Evolutionary conservation across 441 rosid genomes (phyloP).

Genomic region (Euphorbia celastroides): DNA sequence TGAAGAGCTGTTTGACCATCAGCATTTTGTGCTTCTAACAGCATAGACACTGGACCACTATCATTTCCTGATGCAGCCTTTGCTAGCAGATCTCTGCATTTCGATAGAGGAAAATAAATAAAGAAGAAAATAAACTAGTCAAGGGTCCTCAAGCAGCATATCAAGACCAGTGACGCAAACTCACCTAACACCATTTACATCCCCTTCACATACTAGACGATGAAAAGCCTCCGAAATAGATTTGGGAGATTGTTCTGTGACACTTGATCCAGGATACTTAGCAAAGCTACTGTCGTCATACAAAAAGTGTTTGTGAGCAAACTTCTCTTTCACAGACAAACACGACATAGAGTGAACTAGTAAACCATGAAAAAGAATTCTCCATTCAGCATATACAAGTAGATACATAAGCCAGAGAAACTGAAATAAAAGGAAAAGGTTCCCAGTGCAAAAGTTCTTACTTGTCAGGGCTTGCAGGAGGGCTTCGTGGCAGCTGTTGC

Average conservation of each 20-base stretch:
- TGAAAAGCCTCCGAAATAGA: constrained; percentile 45
- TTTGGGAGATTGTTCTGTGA: constrained; percentile 42
- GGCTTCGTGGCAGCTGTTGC: constrained; percentile 90
- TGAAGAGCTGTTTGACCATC: constrained; percentile 98
- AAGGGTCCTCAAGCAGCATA: not conserved
- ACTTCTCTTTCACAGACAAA: not conserved
- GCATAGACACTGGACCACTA: constrained; percentile 39
- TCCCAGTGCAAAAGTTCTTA: constrained; percentile 33
- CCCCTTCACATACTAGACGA: constrained; percentile 77
- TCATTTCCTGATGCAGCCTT: constrained; percentile 60
- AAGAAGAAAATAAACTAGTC: constrained; percentile 7
- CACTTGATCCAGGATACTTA: constrained; percentile 48
- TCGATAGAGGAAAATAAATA: not conserved
- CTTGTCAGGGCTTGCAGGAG: constrained; percentile 93
- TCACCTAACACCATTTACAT: constrained; percentile 74
- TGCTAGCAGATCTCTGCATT: constrained; percentile 65
- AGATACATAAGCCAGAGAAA: not conserved
- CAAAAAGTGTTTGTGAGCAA: constrained; percentile 14
- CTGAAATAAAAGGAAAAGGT: not conserved
- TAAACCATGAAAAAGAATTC: constrained; percentile 3
- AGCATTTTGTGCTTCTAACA: constrained; percentile 81
- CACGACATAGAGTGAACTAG: not conserved
- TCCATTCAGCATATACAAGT: not conserved
- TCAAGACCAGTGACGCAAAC: constrained; percentile 20
- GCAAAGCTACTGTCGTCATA: constrained; percentile 48